Conservation (phyloP, 768 basidiomycete species). For the Xerocomellus amylosporus region DNA sequence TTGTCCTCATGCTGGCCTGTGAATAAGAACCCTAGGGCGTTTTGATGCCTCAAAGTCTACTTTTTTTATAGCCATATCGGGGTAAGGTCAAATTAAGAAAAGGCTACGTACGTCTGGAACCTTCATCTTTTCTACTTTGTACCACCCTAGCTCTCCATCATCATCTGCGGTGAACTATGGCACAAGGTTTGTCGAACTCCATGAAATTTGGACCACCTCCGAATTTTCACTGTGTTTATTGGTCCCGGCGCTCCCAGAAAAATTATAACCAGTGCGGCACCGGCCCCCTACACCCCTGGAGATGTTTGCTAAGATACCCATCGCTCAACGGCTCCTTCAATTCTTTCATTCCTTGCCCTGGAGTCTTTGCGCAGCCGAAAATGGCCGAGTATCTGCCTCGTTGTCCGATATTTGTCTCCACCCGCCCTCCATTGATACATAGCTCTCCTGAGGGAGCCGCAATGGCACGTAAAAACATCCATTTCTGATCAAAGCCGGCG, state of each 20-base stretch:
- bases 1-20: not conserved
- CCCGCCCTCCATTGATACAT: constrained; percentile 1
- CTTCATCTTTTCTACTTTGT: not conserved
- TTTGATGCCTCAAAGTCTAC: too few relatives aligned
- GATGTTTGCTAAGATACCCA: not conserved
- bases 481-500: not conserved
- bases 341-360: not conserved
- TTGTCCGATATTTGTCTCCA: not conserved
- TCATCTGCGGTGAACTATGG: not conserved
- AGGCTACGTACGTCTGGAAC: too few relatives aligned
- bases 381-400: not conserved
- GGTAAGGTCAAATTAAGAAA: too few relatives aligned
- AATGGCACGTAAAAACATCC: not conserved
- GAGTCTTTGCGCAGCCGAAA: not conserved
- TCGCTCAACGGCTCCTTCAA: not conserved
- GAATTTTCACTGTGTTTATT: not conserved
- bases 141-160: not conserved
- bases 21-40: not conserved
- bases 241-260: too few relatives aligned
- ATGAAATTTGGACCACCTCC: not conserved
- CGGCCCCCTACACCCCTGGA: not conserved
- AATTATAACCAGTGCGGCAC: not conserved
- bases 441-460: not conserved
- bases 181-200: not conserved
- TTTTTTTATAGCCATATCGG: too few relatives aligned